phyloP scores from a whole-genome alignment of 495 filamentous ascomycete species.

The Haplographium delicatum region DNA sequence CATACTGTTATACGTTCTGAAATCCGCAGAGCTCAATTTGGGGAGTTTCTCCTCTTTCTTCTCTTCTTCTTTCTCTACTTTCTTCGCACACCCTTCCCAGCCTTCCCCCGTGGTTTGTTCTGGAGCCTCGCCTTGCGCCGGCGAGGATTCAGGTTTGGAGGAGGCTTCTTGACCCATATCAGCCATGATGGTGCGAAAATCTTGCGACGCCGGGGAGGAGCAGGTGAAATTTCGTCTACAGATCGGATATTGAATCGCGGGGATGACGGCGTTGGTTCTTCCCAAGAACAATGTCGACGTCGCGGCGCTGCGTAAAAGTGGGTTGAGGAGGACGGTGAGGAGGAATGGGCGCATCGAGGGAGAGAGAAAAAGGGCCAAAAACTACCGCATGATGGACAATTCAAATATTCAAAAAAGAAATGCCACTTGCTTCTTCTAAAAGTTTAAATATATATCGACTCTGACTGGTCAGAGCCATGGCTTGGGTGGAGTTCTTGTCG shows the following conservation, averaged over 20 bases:
- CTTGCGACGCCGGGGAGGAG: slow-evolving; percentile 1
- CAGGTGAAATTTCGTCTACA: slow-evolving; percentile 21
- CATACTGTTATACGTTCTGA: slow-evolving; percentile 14
- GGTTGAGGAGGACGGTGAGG: slow-evolving; percentile 8
- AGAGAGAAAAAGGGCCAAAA: background rate
- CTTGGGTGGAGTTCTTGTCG: too few relatives aligned
- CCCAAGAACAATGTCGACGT: background rate
- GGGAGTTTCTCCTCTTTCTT: slow-evolving; percentile 8
- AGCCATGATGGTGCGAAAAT: slow-evolving; percentile 17
- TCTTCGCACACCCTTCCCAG: slow-evolving; percentile 6
- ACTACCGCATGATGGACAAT: too few relatives aligned
- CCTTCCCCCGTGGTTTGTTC: slow-evolving; percentile 2
- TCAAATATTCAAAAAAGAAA: too few relatives aligned
- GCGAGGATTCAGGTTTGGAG: background rate
- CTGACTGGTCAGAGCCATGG: too few relatives aligned
- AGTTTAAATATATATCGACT: too few relatives aligned
- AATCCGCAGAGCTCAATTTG: slow-evolving; percentile 21
- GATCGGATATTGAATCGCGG: slow-evolving; percentile 10
- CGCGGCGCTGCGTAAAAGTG: background rate
- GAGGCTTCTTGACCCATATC: slow-evolving; percentile 6
- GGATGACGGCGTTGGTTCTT: slow-evolving; percentile 1
- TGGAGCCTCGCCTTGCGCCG: background rate
- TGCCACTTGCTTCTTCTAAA: too few relatives aligned
- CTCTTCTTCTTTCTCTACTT: background rate
- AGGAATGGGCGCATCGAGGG: slow-evolving; percentile 13